phyloP scores from a whole-genome alignment of 768 basidiomycete species.

The Leccinum imitatum region DNA sequence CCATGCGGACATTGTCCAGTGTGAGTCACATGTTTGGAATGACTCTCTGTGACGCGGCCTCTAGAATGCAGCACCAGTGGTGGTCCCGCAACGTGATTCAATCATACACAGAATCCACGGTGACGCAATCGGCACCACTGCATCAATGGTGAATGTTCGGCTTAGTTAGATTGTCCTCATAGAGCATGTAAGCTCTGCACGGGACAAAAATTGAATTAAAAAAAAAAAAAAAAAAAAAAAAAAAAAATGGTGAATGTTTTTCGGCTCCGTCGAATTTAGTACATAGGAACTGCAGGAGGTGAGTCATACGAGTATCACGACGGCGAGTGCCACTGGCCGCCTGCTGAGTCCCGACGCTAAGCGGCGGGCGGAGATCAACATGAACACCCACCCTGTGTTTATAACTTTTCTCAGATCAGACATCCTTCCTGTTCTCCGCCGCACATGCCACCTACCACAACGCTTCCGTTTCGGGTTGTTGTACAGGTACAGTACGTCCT shows the following conservation, averaged over 20 bases:
- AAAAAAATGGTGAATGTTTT: slow-evolving; percentile 46
- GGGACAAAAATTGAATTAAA: no score
- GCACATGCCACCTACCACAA: slow-evolving; percentile 48
- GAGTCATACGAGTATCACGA: slow-evolving; percentile 13
- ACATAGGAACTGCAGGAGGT: slow-evolving; percentile 24
- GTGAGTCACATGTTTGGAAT: slow-evolving; percentile 50
- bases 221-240: no score
- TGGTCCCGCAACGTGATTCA: background rate
- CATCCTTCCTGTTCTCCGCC: slow-evolving; percentile 69
- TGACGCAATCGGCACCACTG: slow-evolving; percentile 13
- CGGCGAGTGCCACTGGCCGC: background rate
- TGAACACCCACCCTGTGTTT: slow-evolving; percentile 51
- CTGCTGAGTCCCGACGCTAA: background rate
- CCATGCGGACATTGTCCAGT: slow-evolving; percentile 37
- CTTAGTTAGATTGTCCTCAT: no score
- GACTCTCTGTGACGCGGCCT: slow-evolving; percentile 35
- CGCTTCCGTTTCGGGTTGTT: background rate
- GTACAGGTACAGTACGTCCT: background rate
- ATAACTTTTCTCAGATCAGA: slow-evolving; percentile 46
- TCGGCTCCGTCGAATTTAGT: slow-evolving; percentile 48
- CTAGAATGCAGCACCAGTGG: slow-evolving; percentile 57
- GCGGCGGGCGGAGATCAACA: background rate
- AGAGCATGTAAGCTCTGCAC: no score
- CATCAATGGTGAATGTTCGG: slow-evolving; percentile 46
- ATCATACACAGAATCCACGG: background rate